Evolutionary conservation across 352 stramenopile genomes (phyloP).

Genomic region (Peronosclerospora sorghi): DNA sequence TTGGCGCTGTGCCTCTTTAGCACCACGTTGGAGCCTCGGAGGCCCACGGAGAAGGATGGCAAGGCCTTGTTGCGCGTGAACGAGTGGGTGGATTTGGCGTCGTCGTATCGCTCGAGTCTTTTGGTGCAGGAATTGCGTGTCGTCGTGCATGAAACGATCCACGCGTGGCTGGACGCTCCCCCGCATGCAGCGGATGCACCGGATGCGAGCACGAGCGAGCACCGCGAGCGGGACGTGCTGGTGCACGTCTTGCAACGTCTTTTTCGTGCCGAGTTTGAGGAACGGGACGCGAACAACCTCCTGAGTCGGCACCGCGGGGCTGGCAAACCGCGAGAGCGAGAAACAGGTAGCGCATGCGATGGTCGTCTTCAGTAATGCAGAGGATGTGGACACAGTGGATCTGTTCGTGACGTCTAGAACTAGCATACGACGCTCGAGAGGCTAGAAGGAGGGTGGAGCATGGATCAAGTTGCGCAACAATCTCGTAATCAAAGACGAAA

Average conservation of each 20-base stretch:
- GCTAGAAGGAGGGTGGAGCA: too few relatives aligned
- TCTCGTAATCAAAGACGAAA: too few relatives aligned
- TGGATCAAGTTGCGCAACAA: too few relatives aligned
- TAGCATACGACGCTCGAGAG: too few relatives aligned
- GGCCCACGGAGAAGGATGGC: slow-evolving; percentile 18
- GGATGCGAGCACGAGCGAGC: slow-evolving; percentile 2
- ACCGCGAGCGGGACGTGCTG: slow-evolving; percentile 10
- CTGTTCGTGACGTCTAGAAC: too few relatives aligned
- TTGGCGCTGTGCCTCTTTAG: slow-evolving; percentile 62
- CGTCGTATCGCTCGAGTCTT: slow-evolving; percentile 39
- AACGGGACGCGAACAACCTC: slow-evolving; percentile 33
- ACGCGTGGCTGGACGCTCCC: slow-evolving; percentile 26
- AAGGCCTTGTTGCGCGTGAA: slow-evolving; percentile 50
- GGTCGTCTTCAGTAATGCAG: too few relatives aligned
- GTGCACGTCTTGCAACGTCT: slow-evolving; percentile 23
- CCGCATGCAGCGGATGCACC: slow-evolving; percentile 12
- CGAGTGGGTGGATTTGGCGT: slow-evolving; percentile 57
- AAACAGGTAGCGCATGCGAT: too few relatives aligned
- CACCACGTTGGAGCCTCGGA: slow-evolving; percentile 39
- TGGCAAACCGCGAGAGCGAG: too few relatives aligned
- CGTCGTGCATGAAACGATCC: slow-evolving; percentile 20
- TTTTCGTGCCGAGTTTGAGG: slow-evolving; percentile 38
- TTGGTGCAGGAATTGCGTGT: slow-evolving; percentile 41
- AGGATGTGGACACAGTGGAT: too few relatives aligned
- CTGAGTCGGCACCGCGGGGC: too few relatives aligned